These are phyloP conservation scores for Fomitopsis betulina DNA, from an alignment of 1,284 basidiomycete species.

Conservation along the genomic window DNA sequence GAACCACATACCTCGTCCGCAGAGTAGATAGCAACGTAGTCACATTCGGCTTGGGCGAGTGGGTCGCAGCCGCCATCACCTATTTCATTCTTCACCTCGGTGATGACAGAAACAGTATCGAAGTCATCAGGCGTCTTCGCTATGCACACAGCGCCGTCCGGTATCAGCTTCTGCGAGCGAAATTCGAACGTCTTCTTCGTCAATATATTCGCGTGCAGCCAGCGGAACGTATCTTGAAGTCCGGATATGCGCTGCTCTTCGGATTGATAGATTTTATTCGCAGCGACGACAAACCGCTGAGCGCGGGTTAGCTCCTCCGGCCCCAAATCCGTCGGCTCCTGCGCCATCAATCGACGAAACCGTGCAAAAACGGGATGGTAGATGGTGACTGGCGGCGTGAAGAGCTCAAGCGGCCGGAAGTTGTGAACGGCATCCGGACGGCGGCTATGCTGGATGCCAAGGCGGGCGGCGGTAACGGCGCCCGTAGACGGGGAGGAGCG, in stretches of 20 bases:
- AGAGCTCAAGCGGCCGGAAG: slow-evolving; percentile 7
- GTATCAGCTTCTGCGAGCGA: background rate
- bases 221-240: background rate
- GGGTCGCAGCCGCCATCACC: slow-evolving; percentile 12
- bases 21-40: slow-evolving; percentile 4
- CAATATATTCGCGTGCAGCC: background rate
- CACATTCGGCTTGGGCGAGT: slow-evolving; percentile 7
- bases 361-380: slow-evolving; percentile 12
- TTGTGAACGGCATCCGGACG: slow-evolving; percentile 3
- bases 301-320: background rate
- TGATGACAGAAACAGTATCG: background rate
- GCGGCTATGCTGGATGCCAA: background rate
- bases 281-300: background rate
- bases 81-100: slow-evolving; percentile 13
- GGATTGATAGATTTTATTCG: too few species aligned
- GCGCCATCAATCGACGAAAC: background rate
- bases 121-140: background rate
- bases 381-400: slow-evolving; percentile 7
- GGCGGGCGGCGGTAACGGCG: too few species aligned
- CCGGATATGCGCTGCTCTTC: too few species aligned
- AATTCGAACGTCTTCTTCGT: background rate
- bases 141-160: background rate
- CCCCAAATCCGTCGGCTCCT: background rate
- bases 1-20: background rate
- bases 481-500: too few species aligned